phyloP scores from a whole-genome alignment of 2,329 filamentous ascomycete genomes.

The Coleophoma cylindrospora region DNA sequence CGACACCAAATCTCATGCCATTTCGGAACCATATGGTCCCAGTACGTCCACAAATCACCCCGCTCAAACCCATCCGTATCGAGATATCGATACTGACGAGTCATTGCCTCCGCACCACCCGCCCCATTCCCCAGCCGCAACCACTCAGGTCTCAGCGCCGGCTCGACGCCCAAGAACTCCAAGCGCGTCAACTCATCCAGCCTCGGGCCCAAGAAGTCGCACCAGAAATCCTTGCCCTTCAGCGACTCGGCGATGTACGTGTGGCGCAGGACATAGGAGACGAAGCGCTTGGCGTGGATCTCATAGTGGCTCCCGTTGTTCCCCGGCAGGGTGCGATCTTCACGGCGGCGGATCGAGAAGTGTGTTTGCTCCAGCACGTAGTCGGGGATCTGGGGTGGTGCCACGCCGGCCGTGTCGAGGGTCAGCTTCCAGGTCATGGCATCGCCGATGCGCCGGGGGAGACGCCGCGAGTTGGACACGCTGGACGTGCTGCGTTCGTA shows the following conservation, averaged over 20 bases:
- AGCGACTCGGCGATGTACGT: not conserved
- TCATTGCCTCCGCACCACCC: no score
- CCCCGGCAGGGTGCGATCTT: not conserved
- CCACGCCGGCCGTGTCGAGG: not conserved
- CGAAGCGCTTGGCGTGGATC: not conserved
- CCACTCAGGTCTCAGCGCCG: no score
- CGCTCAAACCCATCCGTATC: no score
- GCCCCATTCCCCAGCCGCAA: no score
- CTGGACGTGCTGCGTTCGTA: not conserved
- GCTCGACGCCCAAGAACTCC: not conserved
- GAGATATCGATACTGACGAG: no score
- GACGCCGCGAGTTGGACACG: not conserved
- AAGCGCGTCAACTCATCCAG: not conserved
- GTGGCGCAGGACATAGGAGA: not conserved
- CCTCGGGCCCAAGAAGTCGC: not conserved
- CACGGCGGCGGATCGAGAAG: not conserved
- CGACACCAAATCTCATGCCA: no score
- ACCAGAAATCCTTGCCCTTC: not conserved
- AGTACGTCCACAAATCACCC: no score
- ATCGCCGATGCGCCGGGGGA: not conserved
- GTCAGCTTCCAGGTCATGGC: not conserved
- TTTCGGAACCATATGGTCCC: no score
- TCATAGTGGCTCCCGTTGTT: no score
- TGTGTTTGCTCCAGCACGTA: not conserved
- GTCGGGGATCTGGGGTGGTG: not conserved